Percentiles rank a stretch among this genome's conserved stretches.
These are phyloP conservation scores for Leptographium wingfieldii DNA, from an alignment of 2,329 filamentous ascomycete species.

Conservation along the genomic window DNA sequence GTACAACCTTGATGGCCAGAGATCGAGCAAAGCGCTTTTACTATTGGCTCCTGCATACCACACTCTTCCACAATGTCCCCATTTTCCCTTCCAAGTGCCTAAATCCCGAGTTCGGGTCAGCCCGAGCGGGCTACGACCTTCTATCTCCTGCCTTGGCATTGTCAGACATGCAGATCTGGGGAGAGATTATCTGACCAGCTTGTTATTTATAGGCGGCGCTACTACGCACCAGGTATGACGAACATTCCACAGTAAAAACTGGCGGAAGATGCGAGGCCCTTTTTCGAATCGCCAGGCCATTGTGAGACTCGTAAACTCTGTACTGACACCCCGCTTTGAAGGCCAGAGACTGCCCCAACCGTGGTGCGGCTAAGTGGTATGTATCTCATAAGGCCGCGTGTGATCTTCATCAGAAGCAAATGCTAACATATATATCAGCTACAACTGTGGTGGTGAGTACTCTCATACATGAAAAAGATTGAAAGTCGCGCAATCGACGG, in stretches of 20 bases:
- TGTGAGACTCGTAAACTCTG: conserved; percentile 10
- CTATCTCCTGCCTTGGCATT: neutral
- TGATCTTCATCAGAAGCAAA: neutral
- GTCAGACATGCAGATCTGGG: conserved; percentile 8
- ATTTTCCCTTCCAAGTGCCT: neutral
- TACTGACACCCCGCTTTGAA: conserved; percentile 19
- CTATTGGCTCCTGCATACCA: conserved; percentile 3
- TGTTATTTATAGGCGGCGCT: conserved; percentile 48
- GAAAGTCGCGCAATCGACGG: neutral
- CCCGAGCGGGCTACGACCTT: neutral
- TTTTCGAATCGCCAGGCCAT: neutral
- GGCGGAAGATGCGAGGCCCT: neutral
- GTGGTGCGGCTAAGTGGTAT: conserved; percentile 71
- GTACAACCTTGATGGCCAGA: conserved; percentile 12
- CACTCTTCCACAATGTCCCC: too few relatives aligned
- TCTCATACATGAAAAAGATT: too few relatives aligned
- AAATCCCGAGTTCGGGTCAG: neutral
- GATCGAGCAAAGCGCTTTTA: neutral
- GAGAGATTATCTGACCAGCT: conserved; percentile 15
- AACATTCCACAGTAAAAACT: conserved; percentile 3
- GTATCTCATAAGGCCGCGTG: conserved; percentile 17
- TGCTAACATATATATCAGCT: conserved; percentile 35
- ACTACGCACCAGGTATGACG: conserved; percentile 59
- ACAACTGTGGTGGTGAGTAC: conserved; percentile 65
- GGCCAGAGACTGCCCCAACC: conserved; percentile 79